A percentile compares a stretch with the other conserved stretches of the same genome.
Evolutionary conservation across 768 basidiomycete genomes (phyloP).

Genomic region (Boletus sp.): DNA sequence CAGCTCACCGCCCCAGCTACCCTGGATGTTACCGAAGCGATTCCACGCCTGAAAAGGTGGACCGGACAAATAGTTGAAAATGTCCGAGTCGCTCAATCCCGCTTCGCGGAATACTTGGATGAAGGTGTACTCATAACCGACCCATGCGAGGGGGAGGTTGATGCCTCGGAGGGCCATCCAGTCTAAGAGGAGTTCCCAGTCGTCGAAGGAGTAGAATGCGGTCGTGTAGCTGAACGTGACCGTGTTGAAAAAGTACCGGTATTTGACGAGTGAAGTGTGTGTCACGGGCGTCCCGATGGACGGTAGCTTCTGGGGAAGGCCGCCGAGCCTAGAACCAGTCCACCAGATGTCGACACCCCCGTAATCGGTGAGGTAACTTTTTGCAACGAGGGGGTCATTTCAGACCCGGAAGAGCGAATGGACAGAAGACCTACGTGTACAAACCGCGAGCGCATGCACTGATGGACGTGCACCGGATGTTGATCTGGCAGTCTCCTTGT

Average conservation of each 20-base stretch:
- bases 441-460: conserved; percentile 37
- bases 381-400: neutral
- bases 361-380: conserved; percentile 36
- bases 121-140: conserved; percentile 39
- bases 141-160: conserved; percentile 43
- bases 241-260: conserved; percentile 29
- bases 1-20: conserved; percentile 37
- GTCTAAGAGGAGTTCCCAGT: conserved; percentile 40
- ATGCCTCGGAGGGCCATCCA: conserved; percentile 42
- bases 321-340: conserved; percentile 39
- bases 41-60: conserved; percentile 28
- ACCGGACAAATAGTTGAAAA: conserved; percentile 36
- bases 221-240: too few species aligned
- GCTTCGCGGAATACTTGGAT: conserved; percentile 36
- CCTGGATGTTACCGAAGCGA: conserved; percentile 43
- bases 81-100: conserved; percentile 36
- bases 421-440: conserved; percentile 32
- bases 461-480: too few species aligned
- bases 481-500: conserved; percentile 12
- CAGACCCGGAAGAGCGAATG: neutral
- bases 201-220: conserved; percentile 37
- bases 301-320: conserved; percentile 31
- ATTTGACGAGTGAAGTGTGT: conserved; percentile 35
- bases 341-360: conserved; percentile 43
- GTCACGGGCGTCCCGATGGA: conserved; percentile 31